phyloP scores from a whole-genome alignment of 805 yeast species.

The Schwanniomyces vanrijiae region DNA sequence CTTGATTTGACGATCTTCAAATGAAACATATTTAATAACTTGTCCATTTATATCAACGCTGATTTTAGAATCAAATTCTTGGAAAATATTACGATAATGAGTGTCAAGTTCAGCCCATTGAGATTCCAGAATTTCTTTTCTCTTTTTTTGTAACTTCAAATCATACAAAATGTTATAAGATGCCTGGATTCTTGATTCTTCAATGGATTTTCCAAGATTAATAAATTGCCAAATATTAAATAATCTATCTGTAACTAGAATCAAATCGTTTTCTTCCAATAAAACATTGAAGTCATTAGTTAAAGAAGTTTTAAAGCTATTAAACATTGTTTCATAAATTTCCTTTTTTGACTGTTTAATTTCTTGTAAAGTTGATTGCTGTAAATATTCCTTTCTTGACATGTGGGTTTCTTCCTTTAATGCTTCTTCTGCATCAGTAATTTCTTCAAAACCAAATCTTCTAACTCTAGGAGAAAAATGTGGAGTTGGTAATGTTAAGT shows the following conservation, averaged over 20 bases:
- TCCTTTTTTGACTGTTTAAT: conserved; percentile 40
- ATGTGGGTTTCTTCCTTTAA: conserved; percentile 57
- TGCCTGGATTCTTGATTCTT: conserved; percentile 60
- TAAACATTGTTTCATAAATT: conserved; percentile 28
- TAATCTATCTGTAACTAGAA: conserved; percentile 46
- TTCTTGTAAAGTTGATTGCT: conserved; percentile 50
- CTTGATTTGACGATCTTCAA: conserved; percentile 21
- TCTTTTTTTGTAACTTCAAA: conserved; percentile 37
- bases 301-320: conserved; percentile 9
- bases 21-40: conserved; percentile 38
- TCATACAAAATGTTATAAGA: conserved; percentile 51
- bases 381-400: conserved; percentile 66
- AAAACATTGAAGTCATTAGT: conserved; percentile 26
- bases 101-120: conserved; percentile 18
- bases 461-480: conserved; percentile 89
- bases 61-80: conserved; percentile 42
- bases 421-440: conserved; percentile 52
- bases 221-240: conserved; percentile 42
- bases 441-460: conserved; percentile 70
- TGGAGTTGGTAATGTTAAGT: conserved; percentile 72
- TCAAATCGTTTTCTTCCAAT: conserved; percentile 21
- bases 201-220: conserved; percentile 54
- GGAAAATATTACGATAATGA: conserved; percentile 38
- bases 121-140: conserved; percentile 32
- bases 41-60: conserved; percentile 48